Evolutionary conservation across 129 eudicot species (phyloP).

Genomic region (Calendula officinalis): DNA sequence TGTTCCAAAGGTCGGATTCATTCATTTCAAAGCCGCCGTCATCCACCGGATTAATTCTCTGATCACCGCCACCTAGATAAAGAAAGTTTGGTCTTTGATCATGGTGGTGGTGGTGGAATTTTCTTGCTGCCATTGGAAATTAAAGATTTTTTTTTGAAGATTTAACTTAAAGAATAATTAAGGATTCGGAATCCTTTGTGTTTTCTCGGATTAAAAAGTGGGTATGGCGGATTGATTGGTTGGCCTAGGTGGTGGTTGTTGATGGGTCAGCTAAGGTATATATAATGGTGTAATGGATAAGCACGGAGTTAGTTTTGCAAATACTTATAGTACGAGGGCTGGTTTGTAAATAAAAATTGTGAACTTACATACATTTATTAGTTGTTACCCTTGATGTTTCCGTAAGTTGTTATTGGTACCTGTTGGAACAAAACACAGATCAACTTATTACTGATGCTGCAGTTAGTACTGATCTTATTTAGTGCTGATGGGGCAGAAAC

Average conservation of each 20-base stretch:
- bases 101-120: conserved; percentile 29
- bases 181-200: background rate
- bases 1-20: conserved; percentile 65
- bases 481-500: no score
- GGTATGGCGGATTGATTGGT: conserved; percentile 28
- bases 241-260: conserved; percentile 38
- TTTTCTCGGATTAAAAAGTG: conserved; percentile 8
- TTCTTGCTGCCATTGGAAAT: conserved; percentile 29
- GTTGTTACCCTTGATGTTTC: conserved; percentile 7
- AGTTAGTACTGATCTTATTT: no score
- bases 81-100: conserved; percentile 48
- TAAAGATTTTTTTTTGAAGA: background rate
- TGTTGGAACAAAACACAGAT: no score
- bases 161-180: conserved; percentile 12
- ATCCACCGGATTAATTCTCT: conserved; percentile 26
- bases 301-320: conserved; percentile 24
- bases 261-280: conserved; percentile 30
- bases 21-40: conserved; percentile 46
- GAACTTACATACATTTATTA: no score
- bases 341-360: background rate
- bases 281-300: conserved; percentile 53
- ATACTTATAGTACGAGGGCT: background rate
- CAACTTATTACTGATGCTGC: no score
- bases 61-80: conserved; percentile 38
- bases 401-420: background rate